Conservation (phyloP, 768 basidiomycete species). For the Amanita polypyramis region DNA sequence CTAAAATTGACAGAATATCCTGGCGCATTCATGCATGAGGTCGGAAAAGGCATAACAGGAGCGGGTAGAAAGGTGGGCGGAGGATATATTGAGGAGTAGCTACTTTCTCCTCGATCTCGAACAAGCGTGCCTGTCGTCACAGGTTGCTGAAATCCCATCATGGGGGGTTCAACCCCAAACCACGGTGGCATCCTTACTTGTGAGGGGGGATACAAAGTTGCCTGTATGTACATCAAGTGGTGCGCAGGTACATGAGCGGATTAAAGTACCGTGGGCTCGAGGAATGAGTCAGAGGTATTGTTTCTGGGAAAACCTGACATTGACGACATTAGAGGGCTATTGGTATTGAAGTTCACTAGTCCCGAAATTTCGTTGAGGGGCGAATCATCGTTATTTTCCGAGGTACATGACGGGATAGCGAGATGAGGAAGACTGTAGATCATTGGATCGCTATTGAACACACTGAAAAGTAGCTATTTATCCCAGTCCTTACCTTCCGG, state of each 20-base stretch:
- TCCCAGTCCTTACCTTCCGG: neutral
- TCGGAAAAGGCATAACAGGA: neutral
- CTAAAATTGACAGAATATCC: neutral
- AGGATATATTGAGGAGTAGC: neutral
- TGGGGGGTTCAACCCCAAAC: neutral
- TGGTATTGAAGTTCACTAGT: slow-evolving; percentile 1
- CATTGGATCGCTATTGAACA: neutral
- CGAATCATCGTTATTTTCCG: neutral
- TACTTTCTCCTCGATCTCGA: neutral
- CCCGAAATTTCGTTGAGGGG: slow-evolving; percentile 4
- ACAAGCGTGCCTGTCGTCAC: neutral
- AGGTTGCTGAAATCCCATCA: neutral
- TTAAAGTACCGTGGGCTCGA: neutral
- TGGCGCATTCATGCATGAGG: neutral
- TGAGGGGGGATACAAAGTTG: neutral
- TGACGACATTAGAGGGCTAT: neutral
- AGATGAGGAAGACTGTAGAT: neutral
- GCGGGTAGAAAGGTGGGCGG: neutral
- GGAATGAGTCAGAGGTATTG: neutral
- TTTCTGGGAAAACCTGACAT: neutral
- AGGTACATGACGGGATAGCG: neutral
- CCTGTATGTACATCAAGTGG: neutral
- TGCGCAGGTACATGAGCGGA: neutral
- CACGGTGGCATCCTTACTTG: neutral
- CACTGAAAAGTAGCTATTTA: neutral